Conservation (phyloP, 768 basidiomycete genomes). For the Agrocybe pediades region DNA sequence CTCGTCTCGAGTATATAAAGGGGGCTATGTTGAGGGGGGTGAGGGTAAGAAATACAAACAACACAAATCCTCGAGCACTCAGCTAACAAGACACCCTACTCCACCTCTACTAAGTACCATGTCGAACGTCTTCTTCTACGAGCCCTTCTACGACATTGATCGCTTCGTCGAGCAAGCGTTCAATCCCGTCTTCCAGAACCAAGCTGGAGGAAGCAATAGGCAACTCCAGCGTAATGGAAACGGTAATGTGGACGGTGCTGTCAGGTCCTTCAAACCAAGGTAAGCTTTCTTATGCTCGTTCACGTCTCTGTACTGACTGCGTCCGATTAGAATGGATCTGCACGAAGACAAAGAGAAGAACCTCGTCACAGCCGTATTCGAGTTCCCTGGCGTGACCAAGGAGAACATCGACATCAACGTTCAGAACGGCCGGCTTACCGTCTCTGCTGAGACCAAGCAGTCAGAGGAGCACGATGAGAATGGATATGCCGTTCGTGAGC, state of each 20-base stretch:
- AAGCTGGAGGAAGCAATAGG: no score
- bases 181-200: slow-evolving; percentile 11
- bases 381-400: slow-evolving; percentile 55
- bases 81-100: no score
- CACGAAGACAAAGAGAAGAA: slow-evolving; percentile 50
- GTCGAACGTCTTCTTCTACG: slow-evolving; percentile 28
- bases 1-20: no score
- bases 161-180: slow-evolving; percentile 38
- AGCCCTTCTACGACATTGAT: slow-evolving; percentile 42
- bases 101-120: slow-evolving; percentile 1
- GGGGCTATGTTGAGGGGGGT: no score
- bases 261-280: slow-evolving; percentile 32
- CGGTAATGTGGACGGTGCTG: slow-evolving; percentile 14
- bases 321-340: slow-evolving; percentile 52
- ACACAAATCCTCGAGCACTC: no score
- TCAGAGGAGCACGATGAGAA: slow-evolving; percentile 33
- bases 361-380: slow-evolving; percentile 55
- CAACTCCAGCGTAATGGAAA: slow-evolving; percentile 7
- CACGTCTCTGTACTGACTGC: not conserved
- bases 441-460: slow-evolving; percentile 49
- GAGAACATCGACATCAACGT: slow-evolving; percentile 55
- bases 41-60: no score
- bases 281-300: slow-evolving; percentile 6
- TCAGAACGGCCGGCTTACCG: slow-evolving; percentile 46
- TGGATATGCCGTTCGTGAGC: slow-evolving; percentile 47